Base-by-base conservation (phyloP, 306 rosid species). In the Trifolium subterraneum region DNA sequence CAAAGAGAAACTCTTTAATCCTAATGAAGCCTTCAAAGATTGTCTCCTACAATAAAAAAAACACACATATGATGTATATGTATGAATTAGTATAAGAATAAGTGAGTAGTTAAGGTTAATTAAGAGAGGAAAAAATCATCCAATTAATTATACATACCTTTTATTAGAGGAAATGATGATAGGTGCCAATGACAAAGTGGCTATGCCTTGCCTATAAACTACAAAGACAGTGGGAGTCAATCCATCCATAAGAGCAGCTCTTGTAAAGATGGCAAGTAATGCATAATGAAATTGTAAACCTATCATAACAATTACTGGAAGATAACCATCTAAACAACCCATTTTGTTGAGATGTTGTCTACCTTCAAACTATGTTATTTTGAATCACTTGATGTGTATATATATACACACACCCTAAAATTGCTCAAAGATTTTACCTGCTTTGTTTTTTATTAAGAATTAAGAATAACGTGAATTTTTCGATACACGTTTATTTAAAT, bases 201-300 rank as follows among this genome's bases (percentile, higher is more conserved):
- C 93, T 75, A 87, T 63, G 71, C 78, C 90, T 73, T 92, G 93
- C 33, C 97, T 81, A 52, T 92, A 89, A 3, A 70, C 86, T 22
- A 89, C 90, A 47, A 86, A 86, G 4, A 85, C 88, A 0, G 89
- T 85, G 1, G 96, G 81, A 73, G 86, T 89, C 93, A 82, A 81
- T 27, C 97, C 96, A 33, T 86, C 86, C 38, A 88, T 10, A 18
- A 89, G 75, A 73, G 93, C 97, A 56, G 87, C 89, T 48, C 90
- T 79, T 4, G 90, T 84, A 79, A 84, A 73, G 35, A 92, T 86
- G 41, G 93, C 79, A 51, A 88, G 86, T 0, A 81, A 83, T 68
- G 93, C 86, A 42, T 86, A 89, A 60, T 81, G 80, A 75, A 83
- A 42, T 58, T 89, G 96, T 41, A 85, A 58, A 0, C 81, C 88